Base-by-base conservation (phyloP, 768 basidiomycete genomes). In the Lactarius vividus region DNA sequence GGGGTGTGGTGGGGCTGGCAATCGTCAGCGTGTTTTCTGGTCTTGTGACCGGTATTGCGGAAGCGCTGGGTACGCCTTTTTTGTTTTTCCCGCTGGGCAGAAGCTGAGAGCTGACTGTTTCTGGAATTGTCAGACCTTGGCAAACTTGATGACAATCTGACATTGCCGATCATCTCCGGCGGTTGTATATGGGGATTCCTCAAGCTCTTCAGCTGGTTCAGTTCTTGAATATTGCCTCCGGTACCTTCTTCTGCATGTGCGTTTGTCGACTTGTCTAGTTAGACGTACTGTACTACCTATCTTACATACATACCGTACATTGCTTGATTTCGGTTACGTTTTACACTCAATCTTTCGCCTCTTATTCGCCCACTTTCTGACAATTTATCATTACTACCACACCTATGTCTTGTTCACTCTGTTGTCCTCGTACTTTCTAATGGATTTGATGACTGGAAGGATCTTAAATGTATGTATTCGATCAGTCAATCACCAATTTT, bases 121-220 rank as follows among this genome's bases (percentile, higher is more conserved):
- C 33, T 28, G 40, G 54, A 20, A 23, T 28, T 26, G 57, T 33
- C 73, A 96, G 93, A 96, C 75, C 80, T 96, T 3, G 93, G 93
- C 20, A 84, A 83, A 0, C 74, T 94, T 44, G 95, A 97, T 72
- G 95, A 97, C 73, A 96, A 97, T 74, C 75, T 97, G 29, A 96
- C 92, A 9, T 77, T 97, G 29, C 95, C 95, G 4, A 87, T 96
- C 73, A 85, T 96, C 62, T 88, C 92, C 7, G 94, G 94, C 3
- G 90, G 85, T 2, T 81, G 84, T 69, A 74, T 88, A 35, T 88
- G 85, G 85, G 80, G 79, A 3, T 79, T 84, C 28, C 81, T 82
- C 77, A 81, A 79, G 69, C 65, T 77, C 20, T 71, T 81, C 3
- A 77, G 76, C 44, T 79, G 73, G 72, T 67, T 83, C 54, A 64